Conservation (phyloP, 768 basidiomycete genomes). For the Suillus placidus region DNA sequence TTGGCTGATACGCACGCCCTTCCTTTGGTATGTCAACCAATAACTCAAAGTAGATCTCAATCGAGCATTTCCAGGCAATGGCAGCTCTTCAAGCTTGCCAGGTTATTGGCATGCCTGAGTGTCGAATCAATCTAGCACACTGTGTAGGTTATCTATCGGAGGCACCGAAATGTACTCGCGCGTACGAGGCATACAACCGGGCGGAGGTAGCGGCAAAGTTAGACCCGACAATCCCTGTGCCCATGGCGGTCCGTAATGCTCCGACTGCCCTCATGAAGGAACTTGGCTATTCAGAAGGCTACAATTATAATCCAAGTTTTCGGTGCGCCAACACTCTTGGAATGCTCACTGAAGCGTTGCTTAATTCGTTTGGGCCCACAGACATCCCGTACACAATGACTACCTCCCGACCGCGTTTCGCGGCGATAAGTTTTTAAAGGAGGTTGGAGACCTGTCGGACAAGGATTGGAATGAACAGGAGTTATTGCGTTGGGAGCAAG, state of each 20-base stretch:
- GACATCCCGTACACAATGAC: conserved; percentile 68
- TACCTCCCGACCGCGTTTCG: conserved; percentile 57
- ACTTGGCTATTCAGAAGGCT: conserved; percentile 66
- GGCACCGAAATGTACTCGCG: conserved; percentile 78
- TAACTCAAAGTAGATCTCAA: conserved; percentile 14
- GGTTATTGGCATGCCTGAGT: conserved; percentile 79
- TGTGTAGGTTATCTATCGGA: conserved; percentile 79
- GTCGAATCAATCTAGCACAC: conserved; percentile 78
- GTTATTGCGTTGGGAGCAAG: conserved; percentile 56
- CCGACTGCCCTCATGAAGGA: conserved; percentile 73
- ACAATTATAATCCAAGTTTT: conserved; percentile 65
- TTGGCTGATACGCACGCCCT: conserved; percentile 78
- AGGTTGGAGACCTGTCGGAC: conserved; percentile 43
- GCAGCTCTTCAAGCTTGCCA: conserved; percentile 68
- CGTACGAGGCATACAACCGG: conserved; percentile 75
- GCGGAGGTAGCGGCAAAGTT: conserved; percentile 64
- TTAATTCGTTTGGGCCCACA: conserved; percentile 22
- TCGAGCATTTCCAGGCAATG: conserved; percentile 49
- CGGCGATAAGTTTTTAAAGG: conserved; percentile 46
- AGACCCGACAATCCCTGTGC: conserved; percentile 61
- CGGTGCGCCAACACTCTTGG: conserved; percentile 37
- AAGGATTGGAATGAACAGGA: conserved; percentile 66
- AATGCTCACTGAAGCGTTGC: neutral
- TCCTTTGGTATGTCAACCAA: conserved; percentile 54
- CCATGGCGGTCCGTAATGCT: conserved; percentile 75